These are phyloP conservation scores for Coemansia sp. DNA, from an alignment of 192 early-diverging fungal species.

Conservation along the genomic window DNA sequence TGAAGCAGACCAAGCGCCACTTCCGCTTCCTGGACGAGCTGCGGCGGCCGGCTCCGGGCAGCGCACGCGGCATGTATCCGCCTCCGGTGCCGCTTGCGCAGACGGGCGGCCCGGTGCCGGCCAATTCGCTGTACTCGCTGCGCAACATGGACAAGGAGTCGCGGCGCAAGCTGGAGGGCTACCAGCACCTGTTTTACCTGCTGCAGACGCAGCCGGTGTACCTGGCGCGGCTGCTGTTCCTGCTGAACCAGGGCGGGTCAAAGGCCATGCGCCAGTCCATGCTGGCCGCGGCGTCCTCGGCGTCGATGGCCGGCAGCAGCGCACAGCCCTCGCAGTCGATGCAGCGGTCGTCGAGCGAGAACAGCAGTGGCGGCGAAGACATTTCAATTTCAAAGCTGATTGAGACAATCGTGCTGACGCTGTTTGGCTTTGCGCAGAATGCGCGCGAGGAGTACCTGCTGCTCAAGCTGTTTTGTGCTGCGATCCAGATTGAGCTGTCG, in stretches of 20 bases:
- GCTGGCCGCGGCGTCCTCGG: slow-evolving; percentile 2
- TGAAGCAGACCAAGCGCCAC: slow-evolving; percentile 56
- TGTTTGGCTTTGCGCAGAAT: slow-evolving; percentile 98
- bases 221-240: slow-evolving; percentile 82
- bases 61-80: slow-evolving; percentile 26
- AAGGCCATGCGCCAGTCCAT: slow-evolving; percentile 49
- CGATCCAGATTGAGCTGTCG: slow-evolving; percentile 88
- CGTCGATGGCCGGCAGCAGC: slow-evolving; percentile 1
- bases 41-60: slow-evolving; percentile 39
- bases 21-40: slow-evolving; percentile 52
- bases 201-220: slow-evolving; percentile 96
- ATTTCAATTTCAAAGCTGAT: slow-evolving; percentile 68
- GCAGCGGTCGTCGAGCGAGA: slow-evolving; percentile 13
- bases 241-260: slow-evolving; percentile 79
- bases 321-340: slow-evolving; percentile 1
- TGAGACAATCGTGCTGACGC: slow-evolving; percentile 84
- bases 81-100: slow-evolving; percentile 6
- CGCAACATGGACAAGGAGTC: slow-evolving; percentile 86
- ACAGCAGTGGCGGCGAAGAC: slow-evolving; percentile 19
- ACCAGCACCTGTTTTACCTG: slow-evolving; percentile 94
- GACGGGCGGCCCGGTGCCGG: slow-evolving; percentile 13
- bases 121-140: slow-evolving; percentile 58
- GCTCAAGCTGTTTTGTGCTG: slow-evolving; percentile 88
- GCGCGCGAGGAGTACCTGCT: slow-evolving; percentile 93
- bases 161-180: slow-evolving; percentile 69